Evolutionary conservation across 768 basidiomycete species (phyloP).

Genomic region (Russula sp.): DNA sequence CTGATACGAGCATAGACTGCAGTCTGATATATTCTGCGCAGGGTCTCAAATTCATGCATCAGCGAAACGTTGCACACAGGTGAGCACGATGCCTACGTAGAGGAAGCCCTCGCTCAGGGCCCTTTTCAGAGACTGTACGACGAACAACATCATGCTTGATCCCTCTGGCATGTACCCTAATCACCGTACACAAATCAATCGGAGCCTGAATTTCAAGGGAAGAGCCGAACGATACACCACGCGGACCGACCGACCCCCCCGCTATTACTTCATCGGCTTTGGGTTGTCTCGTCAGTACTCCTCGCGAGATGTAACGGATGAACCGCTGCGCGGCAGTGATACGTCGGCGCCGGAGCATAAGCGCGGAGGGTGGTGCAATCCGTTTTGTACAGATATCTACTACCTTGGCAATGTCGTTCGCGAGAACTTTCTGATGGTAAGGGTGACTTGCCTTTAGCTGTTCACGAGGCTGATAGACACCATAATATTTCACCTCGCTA

Average conservation of each 20-base stretch:
- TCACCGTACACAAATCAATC: not conserved
- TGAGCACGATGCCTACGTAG: not conserved
- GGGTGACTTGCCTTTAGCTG: not conserved
- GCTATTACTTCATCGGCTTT: not conserved
- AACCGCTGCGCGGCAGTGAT: not conserved
- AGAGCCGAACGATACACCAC: not conserved
- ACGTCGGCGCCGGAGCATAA: not conserved
- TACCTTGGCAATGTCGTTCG: not conserved
- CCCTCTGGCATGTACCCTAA: not conserved
- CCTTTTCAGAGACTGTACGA: not conserved
- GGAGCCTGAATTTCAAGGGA: not conserved
- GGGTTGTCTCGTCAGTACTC: not conserved
- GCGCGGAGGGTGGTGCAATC: not conserved
- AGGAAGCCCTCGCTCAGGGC: not conserved
- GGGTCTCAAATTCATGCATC: not conserved
- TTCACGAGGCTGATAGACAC: too few relatives aligned
- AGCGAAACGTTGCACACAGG: not conserved
- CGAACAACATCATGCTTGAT: not conserved
- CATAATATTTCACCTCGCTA: not conserved
- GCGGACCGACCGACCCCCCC: not conserved
- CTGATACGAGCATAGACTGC: too few relatives aligned
- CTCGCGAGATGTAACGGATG: not conserved
- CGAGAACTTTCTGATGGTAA: not conserved
- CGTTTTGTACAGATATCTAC: not conserved
- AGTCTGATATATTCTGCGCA: not conserved